These are phyloP conservation scores for Xylogone sp. DNA, from an alignment of 2,329 filamentous ascomycete genomes.

Conservation along the genomic window DNA sequence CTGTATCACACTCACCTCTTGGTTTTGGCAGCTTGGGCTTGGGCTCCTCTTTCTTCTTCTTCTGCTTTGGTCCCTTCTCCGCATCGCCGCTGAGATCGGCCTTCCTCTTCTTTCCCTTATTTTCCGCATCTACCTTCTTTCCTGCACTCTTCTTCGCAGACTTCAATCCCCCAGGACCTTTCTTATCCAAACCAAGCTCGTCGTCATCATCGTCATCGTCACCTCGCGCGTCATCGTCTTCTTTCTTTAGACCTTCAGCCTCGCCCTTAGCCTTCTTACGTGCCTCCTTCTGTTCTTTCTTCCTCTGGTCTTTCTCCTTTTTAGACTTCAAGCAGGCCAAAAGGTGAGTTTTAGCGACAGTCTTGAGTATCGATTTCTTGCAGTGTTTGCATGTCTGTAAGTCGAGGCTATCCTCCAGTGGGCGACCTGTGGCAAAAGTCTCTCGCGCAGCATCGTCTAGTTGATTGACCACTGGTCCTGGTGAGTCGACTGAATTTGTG, in stretches of 20 bases:
- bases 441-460: slow-evolving; percentile 74
- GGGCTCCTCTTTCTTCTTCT: slow-evolving; percentile 93
- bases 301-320: slow-evolving; percentile 28
- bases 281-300: slow-evolving; percentile 31
- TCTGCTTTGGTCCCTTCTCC: slow-evolving; percentile 81
- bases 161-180: slow-evolving; percentile 30
- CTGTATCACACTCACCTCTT: slow-evolving; percentile 54
- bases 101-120: slow-evolving; percentile 66
- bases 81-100: slow-evolving; percentile 70
- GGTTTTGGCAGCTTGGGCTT: slow-evolving; percentile 81
- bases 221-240: slow-evolving; percentile 29
- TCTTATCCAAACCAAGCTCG: slow-evolving; percentile 36
- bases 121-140: slow-evolving; percentile 59
- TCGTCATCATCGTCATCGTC: slow-evolving; percentile 36
- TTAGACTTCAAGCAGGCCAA: slow-evolving; percentile 72
- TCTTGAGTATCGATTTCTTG: slow-evolving; percentile 79
- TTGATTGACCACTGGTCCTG: slow-evolving; percentile 57
- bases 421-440: slow-evolving; percentile 77
- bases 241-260: slow-evolving; percentile 24
- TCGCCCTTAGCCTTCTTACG: slow-evolving; percentile 39
- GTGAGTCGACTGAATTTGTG: slow-evolving; percentile 40
- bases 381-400: slow-evolving; percentile 89
- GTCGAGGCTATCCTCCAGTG: slow-evolving; percentile 75
- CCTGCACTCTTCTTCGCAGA: slow-evolving; percentile 61
- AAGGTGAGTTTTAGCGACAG: slow-evolving; percentile 74